Evolutionary conservation across 169 alveolate genomes (phyloP), one percentile per base, ranked within the genome.

Genomic region (Babesia gibsoni): DNA sequence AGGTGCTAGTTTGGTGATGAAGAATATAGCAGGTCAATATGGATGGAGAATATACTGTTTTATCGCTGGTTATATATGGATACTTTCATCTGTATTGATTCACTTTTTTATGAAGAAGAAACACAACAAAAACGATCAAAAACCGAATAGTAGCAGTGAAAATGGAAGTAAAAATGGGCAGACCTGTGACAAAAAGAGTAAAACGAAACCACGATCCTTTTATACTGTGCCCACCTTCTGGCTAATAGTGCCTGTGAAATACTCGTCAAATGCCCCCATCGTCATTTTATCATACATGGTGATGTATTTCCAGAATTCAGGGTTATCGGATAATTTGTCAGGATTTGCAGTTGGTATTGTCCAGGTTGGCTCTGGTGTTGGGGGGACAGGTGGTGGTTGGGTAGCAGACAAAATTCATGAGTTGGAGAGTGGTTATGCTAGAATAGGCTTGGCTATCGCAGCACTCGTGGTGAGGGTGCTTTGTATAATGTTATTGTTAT

Each of bases 221-320:
- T n/a, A n/a, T n/a, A n/a, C n/a, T n/a, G n/a, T n/a, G n/a, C n/a
- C n/a, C n/a, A 64, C 84, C 10, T 79, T 72, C 32, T n/a, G 22
- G 14, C 23, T 73, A 23, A n/a, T 73, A 50, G 48, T 64, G 46
- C n/a, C 78, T 33, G 49, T 73, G 54, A 56, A 84, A 43, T 67
- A 90, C 69, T 69, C 90, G 20, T 93, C 95, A n/a, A 90, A 96
- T 22, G 91, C 92, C 27, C 96, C 97, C 22, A 91, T 95, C 94
- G 59, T 90, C 53, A 93, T 96, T 23, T 83, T 93, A 52, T 79
- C 93, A 42, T 94, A 91, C 81, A 91, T 91, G 74, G 89, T 94
- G 9, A 84, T 92, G 94, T 91, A 82, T 78, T 73, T 92, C 53
- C 97, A 94, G 77, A 92, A 94, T 73, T 82, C 93, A 64, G 95